Base-by-base conservation (phyloP, 495 filamentous ascomycete species). In the Aspergillus saccharolyticus region DNA sequence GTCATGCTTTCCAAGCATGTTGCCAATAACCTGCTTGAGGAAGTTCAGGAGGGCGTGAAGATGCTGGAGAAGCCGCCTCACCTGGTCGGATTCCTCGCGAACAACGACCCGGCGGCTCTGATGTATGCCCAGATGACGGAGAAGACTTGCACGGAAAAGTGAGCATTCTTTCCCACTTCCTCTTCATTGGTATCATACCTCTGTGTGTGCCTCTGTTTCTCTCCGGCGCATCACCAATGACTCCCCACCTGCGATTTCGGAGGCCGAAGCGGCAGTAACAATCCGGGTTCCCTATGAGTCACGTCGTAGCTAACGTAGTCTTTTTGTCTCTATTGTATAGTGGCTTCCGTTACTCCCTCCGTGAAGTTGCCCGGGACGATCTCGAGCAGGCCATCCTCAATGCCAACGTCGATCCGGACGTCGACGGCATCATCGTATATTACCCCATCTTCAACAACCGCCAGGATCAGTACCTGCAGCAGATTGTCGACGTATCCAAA, bases 41-140 rank as follows among this genome's bases (percentile, higher is more conserved):
- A 97, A 73, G 89, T 96, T 44, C 74, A 78, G 47, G 80, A 87
- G 22, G 86, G 85, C 2, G 71, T 96, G 46, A 77, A 80, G 63
- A 86, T 82, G 48, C 75, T 96, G 50, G 78, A 85, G 69, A 75
- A 74, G 52, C 80, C 83, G 64, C 92, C 94, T 45, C 81, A 88
- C 53, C 78, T 98, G 21, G 89, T 93, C 17, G 94, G 93, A 25
- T 96, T 96, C 72, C 80, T 98, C 53, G 89, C 94, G 51, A 96
- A 96, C 69, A 78, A 83, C 58, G 94, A 98, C 74, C 91, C 91
- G 42, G 89, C 90, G 17, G 94, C 93, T 33, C 76, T 85, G 57
- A 89, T 94, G 78, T 98, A 98, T 70, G 94, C 94, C 55, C 88
- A 96, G 66, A 96, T 89, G 91, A 96, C 91, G n/a, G 85, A 87